Evolutionary conservation across 306 rosid genomes (phyloP), one percentile per base, ranked within the genome.

Genomic region (Prunus campanulata): DNA sequence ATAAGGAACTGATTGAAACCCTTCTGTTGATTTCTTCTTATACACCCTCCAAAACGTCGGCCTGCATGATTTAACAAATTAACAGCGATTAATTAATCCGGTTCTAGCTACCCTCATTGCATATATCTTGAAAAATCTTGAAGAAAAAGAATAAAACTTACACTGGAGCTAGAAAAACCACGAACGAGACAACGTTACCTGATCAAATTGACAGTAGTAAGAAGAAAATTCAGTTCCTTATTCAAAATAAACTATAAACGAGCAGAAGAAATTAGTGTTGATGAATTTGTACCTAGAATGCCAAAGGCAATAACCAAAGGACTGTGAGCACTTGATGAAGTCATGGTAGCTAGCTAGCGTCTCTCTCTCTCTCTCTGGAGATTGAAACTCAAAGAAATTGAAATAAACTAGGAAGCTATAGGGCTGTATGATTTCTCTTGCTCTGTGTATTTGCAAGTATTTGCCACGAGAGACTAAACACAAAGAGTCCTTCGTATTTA

Each of bases 1-100:
- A 51, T 95, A 95, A 0, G 99, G 97, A 65, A 89, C 48, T 27
- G 99, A 92, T 68, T 92, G 98, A 77, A 89, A 95, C 50, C 93
- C 97, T 77, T 89, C 99, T 0, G 99, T 95, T 20, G 98, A 77
- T 92, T 92, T 95, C 96, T 91, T 95, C 90, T 85, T 91, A n/a
- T 77, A 86, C 44, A 95, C 75, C 71, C 96, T 79, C 60, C 74
- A 27, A 81, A 95, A 95, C 19, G 96, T 90, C 14, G 97, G 88
- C 32, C 99, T 95, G 86, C 49, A 67, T 4, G n/a, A 19, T n/a
- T 32, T 47, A 20, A 39, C 14, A 18, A 2, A 48, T 51, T 18
- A 7, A 29, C 22, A 42, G 24, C 13, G 11, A n/a, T 71, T 25
- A 15, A 30, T 15, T 6, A 14, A 62, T 48, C 52, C 15, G 12